A percentile compares a stretch with the other conserved stretches of the same genome.
Conservation (phyloP, 768 basidiomycete species). For the Imleria badia region DNA sequence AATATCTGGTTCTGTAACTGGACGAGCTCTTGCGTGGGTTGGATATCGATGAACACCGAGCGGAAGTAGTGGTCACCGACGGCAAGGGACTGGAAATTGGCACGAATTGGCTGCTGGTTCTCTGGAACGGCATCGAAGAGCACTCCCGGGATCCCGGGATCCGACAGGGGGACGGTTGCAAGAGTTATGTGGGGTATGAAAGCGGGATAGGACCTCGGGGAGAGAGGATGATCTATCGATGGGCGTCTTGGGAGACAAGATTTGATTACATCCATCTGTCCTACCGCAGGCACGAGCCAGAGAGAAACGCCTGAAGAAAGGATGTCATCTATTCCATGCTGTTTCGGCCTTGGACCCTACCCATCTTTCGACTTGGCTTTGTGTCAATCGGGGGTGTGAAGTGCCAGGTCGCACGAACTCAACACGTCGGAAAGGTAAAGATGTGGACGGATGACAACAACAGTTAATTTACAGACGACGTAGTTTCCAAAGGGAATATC, state of each 20-base stretch:
- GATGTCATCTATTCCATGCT: neutral
- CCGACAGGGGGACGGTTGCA: slow-evolving; percentile 37
- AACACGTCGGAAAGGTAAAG: neutral
- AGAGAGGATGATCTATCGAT: slow-evolving; percentile 15
- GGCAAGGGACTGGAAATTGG: slow-evolving; percentile 53
- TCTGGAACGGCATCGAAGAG: slow-evolving; percentile 43
- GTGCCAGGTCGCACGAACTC: neutral
- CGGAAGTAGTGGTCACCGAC: slow-evolving; percentile 67
- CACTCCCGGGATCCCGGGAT: slow-evolving; percentile 2
- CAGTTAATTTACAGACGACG: slow-evolving; percentile 11
- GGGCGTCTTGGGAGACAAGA: slow-evolving; percentile 45
- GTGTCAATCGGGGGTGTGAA: neutral
- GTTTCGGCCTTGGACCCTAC: slow-evolving; percentile 13
- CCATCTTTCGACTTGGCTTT: slow-evolving; percentile 11
- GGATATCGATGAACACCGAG: slow-evolving; percentile 61
- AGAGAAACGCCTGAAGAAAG: slow-evolving; percentile 51
- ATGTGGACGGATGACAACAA: neutral
- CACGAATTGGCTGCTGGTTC: slow-evolving; percentile 34
- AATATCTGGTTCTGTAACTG: slow-evolving; percentile 51
- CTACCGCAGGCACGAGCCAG: slow-evolving; percentile 66
- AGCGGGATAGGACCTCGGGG: slow-evolving; percentile 50
- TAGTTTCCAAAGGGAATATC: neutral
- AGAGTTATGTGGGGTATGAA: slow-evolving; percentile 77
- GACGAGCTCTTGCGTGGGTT: slow-evolving; percentile 43
- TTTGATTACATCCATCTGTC: slow-evolving; percentile 44